Percentiles rank a stretch among this genome's conserved stretches.
phyloP scores from a whole-genome alignment of 352 stramenopile genomes.

The Phytopythium chamaehyphon region DNA sequence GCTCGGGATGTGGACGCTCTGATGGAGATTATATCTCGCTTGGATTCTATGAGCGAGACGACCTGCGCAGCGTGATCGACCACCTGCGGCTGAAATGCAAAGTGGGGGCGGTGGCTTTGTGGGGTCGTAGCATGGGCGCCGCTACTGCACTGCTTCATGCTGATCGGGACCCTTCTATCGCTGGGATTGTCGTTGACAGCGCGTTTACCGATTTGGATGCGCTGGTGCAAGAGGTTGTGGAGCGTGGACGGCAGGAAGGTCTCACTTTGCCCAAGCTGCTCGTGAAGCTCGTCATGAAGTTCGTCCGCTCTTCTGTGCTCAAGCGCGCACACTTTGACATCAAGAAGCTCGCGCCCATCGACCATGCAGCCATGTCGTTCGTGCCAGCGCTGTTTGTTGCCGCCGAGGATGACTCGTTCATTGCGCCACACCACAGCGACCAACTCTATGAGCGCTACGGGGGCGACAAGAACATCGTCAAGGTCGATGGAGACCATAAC shows the following conservation, averaged over 20 bases:
- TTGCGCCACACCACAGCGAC: conserved; percentile 84
- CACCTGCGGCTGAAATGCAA: conserved; percentile 90
- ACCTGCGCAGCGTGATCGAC: conserved; percentile 88
- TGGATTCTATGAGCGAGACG: conserved; percentile 94
- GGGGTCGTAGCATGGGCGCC: conserved; percentile 97
- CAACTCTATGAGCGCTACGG: conserved; percentile 88
- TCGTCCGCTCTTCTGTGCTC: conserved; percentile 89
- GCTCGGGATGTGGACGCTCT: conserved; percentile 92
- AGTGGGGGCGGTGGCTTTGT: conserved; percentile 95
- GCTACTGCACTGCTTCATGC: conserved; percentile 97
- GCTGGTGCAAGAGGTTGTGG: conserved; percentile 97
- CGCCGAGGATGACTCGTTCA: conserved; percentile 95
- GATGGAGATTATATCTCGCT: conserved; percentile 98
- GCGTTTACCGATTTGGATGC: conserved; percentile 95
- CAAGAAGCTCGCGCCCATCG: conserved; percentile 69
- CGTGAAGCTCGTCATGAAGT: conserved; percentile 90
- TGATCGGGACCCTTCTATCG: conserved; percentile 95
- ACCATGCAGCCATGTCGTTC: conserved; percentile 92
- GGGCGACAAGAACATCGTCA: conserved; percentile 98
- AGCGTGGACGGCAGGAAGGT: conserved; percentile 92
- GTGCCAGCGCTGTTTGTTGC: conserved; percentile 96
- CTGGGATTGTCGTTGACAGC: conserved; percentile 96
- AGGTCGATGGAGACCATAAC: conserved; percentile 98
- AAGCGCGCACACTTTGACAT: conserved; percentile 89
- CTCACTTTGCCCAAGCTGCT: conserved; percentile 90